Evolutionary conservation across 768 basidiomycete genomes (phyloP), one percentile per base, ranked within the genome.

Genomic region (Russula sp.): DNA sequence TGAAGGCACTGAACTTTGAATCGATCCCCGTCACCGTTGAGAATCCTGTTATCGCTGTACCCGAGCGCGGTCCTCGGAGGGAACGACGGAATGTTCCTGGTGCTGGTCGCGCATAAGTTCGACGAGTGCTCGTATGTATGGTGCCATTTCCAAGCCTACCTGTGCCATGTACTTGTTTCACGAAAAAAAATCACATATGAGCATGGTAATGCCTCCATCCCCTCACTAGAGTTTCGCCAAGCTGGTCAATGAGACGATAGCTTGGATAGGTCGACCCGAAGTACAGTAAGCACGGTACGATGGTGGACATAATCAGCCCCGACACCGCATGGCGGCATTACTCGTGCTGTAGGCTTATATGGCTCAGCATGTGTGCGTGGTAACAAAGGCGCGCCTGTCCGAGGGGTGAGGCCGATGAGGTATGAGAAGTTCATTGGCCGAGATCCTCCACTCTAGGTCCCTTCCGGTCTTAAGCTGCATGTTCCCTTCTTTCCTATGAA

Each of bases 1-100:
- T 98, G 72, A 83, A 85, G 67, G 79, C 88, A 38, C 86, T 99
- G 76, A 96, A 97, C 85, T 94, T 98, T 78, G 97, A 97, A 76
- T 83, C 82, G n/a, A 87, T 99, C 77, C 75, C 82, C 58, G 89
- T 92, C 76, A 87, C 71, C 65, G 84, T 94, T 68, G 82, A 86
- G 61, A 76, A 73, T 42, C 88, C 87, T 65, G 81, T 88, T 49
- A 76, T 86, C 59, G 84, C 83, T 26, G 80, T 78, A 46, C 84
- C 87, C 0, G 90, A 92, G 73, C 88, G 91, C 67, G 80, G 81
- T 11, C 84, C 82, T 30, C 82, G 90, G 67, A 83, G 90, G 69
- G 88, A 90, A 76, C 82, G 89, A 73, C 83, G 89, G 73, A 85
- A 76, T 70, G 92, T 93, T 14, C 92, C 92, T 65, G 92, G 92